Evolutionary conservation across 1,284 basidiomycete species (phyloP).

Genomic region (Cryptococcus amylolentus): DNA sequence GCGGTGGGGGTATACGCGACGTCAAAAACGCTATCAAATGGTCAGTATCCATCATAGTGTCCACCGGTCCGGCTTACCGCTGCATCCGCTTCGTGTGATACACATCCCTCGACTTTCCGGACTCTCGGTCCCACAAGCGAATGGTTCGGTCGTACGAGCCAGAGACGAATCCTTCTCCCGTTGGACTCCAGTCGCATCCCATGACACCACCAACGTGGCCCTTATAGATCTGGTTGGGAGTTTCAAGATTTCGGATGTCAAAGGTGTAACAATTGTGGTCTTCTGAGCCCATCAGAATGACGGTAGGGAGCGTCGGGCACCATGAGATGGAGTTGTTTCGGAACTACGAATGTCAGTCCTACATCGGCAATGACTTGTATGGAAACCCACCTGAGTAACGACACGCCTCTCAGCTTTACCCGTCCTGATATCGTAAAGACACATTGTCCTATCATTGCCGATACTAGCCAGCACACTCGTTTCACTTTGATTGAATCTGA

Average conservation of each 20-base stretch:
- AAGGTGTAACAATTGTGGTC: constrained; percentile 99
- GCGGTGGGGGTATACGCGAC: constrained; percentile 79
- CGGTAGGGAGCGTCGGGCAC: constrained; percentile 93
- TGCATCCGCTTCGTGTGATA: constrained; percentile 99
- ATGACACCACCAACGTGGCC: constrained; percentile 94
- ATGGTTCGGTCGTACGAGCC: constrained; percentile 96
- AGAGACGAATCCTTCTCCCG: constrained; percentile 91
- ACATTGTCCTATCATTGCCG: constrained; percentile 91
- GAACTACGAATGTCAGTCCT: constrained; percentile 55
- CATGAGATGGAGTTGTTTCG: constrained; percentile 83
- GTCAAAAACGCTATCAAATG: constrained; percentile 50
- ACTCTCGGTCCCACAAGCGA: constrained; percentile 86
- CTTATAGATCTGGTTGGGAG: constrained; percentile 93
- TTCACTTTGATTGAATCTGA: constrained; percentile 92
- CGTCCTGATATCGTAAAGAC: constrained; percentile 91
- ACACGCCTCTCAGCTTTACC: constrained; percentile 89
- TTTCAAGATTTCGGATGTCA: constrained; percentile 80
- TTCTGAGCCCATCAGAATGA: constrained; percentile 87
- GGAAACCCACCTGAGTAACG: constrained; percentile 70
- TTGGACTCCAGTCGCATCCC: constrained; percentile 91
- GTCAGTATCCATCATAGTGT: background rate
- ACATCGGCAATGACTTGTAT: background rate
- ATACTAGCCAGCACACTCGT: constrained; percentile 88
- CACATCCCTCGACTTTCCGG: constrained; percentile 78
- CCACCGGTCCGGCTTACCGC: constrained; percentile 56